Evolutionary conservation across 2,329 filamentous ascomycete genomes (phyloP).

Genomic region (Epichloe sibirici): DNA sequence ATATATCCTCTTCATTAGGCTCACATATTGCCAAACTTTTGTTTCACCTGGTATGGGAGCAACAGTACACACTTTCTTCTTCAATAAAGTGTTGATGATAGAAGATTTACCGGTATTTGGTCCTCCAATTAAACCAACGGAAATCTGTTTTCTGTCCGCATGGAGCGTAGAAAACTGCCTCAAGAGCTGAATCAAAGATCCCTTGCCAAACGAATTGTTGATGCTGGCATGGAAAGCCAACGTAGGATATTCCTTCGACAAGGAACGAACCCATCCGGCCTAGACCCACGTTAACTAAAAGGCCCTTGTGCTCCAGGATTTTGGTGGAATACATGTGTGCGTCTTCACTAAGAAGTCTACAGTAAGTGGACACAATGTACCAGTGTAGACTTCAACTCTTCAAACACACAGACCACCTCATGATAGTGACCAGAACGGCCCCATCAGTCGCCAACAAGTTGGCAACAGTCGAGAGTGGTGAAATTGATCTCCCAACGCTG

Average conservation of each 20-base stretch:
- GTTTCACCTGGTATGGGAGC: slow-evolving; percentile 94
- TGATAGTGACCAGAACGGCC: slow-evolving; percentile 83
- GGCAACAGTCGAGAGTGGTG: slow-evolving; percentile 30
- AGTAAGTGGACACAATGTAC: slow-evolving; percentile 43
- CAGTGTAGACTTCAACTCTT: slow-evolving; percentile 90
- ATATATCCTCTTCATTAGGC: slow-evolving; percentile 78
- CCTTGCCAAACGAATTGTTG: slow-evolving; percentile 94
- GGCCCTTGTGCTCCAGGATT: not conserved
- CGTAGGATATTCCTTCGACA: slow-evolving; percentile 87
- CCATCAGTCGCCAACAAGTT: slow-evolving; percentile 46
- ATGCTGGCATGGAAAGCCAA: slow-evolving; percentile 90
- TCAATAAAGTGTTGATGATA: slow-evolving; percentile 90
- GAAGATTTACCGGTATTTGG: slow-evolving; percentile 94
- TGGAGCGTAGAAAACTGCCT: slow-evolving; percentile 88
- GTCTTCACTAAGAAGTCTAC: slow-evolving; percentile 98
- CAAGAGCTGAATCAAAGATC: slow-evolving; percentile 80
- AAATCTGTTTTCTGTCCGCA: slow-evolving; percentile 85
- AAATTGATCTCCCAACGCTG: slow-evolving; percentile 89
- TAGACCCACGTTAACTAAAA: slow-evolving; percentile 25
- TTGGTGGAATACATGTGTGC: slow-evolving; percentile 47
- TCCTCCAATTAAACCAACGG: slow-evolving; percentile 65
- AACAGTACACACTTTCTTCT: slow-evolving; percentile 87
- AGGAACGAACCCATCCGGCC: slow-evolving; percentile 82
- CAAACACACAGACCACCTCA: slow-evolving; percentile 71
- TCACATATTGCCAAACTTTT: slow-evolving; percentile 97